Conservation (phyloP, 768 basidiomycete species). For the Tricholoma terreum region DNA sequence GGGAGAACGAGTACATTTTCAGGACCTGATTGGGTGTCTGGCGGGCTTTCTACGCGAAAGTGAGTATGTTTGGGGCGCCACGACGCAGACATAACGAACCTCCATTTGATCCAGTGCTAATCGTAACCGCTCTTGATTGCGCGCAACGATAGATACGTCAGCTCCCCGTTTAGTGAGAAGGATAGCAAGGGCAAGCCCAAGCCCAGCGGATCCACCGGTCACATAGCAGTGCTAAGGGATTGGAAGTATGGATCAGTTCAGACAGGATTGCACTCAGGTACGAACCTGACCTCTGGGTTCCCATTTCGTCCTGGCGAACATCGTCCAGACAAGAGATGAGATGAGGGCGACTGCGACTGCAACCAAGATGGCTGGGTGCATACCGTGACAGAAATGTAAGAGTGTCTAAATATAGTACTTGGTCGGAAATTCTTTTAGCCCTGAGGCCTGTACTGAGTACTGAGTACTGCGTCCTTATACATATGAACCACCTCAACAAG, state of each 20-base stretch:
- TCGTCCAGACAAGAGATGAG: constrained; percentile 9
- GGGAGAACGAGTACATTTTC: constrained; percentile 61
- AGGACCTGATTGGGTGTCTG: constrained; percentile 59
- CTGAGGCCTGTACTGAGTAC: too few species aligned
- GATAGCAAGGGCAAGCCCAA: constrained; percentile 74
- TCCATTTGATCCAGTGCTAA: constrained; percentile 63
- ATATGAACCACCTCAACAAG: background rate
- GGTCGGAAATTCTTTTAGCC: too few species aligned
- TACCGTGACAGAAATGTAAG: too few species aligned
- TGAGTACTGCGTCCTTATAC: too few species aligned
- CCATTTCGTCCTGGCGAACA: constrained; percentile 37
- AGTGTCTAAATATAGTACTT: too few species aligned
- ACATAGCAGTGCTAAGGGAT: constrained; percentile 73
- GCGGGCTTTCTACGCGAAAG: constrained; percentile 45
- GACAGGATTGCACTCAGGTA: background rate
- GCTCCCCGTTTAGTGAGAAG: constrained; percentile 70
- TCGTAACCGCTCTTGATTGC: constrained; percentile 62
- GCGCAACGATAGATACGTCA: constrained; percentile 82
- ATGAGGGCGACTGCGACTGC: constrained; percentile 5
- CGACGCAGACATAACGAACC: constrained; percentile 47
- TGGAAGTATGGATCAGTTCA: background rate
- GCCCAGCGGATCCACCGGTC: constrained; percentile 83
- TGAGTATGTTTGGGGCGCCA: constrained; percentile 24
- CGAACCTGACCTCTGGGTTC: constrained; percentile 39
- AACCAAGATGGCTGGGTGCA: background rate